Percentiles rank a stretch among this genome's conserved stretches.
phyloP scores from a whole-genome alignment of 2,329 filamentous ascomycete genomes.

The Trichoderma sp. region DNA sequence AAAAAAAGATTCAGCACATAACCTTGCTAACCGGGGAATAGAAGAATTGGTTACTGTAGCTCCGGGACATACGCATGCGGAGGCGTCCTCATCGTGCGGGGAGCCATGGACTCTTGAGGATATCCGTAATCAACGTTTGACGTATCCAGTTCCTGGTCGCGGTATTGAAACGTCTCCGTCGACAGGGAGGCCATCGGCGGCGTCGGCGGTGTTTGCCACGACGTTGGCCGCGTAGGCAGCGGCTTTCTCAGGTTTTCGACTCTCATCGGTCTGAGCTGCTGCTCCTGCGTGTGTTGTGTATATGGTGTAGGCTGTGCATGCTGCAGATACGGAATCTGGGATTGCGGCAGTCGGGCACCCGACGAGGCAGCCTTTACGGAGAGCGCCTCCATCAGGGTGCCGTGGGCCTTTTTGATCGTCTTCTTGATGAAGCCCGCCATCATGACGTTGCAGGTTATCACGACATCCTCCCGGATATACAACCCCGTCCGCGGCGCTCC shows the following conservation, averaged over 20 bases:
- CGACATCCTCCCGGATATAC: slow-evolving; percentile 81
- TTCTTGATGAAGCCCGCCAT: slow-evolving; percentile 76
- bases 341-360: not conserved
- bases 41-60: not conserved
- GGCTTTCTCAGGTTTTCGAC: slow-evolving; percentile 1
- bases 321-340: not conserved
- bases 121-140: not conserved
- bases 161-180: not conserved
- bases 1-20: no score
- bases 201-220: not conserved
- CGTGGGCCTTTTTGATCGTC: slow-evolving; percentile 75
- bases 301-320: not conserved
- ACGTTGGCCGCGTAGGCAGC: slow-evolving; percentile 4
- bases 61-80: not conserved
- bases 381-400: slow-evolving; percentile 65
- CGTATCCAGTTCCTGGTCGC: not conserved
- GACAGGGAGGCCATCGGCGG: not conserved
- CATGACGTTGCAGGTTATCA: slow-evolving; percentile 73
- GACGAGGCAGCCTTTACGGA: slow-evolving; percentile 30
- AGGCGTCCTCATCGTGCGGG: not conserved
- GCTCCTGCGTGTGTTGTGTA: not conserved
- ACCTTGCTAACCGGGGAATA: not conserved
- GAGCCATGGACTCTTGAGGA: not conserved
- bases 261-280: not conserved
- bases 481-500: slow-evolving; percentile 65